Evolutionary conservation across 805 yeast genomes (phyloP).

Genomic region (Dipodascus albidus): DNA sequence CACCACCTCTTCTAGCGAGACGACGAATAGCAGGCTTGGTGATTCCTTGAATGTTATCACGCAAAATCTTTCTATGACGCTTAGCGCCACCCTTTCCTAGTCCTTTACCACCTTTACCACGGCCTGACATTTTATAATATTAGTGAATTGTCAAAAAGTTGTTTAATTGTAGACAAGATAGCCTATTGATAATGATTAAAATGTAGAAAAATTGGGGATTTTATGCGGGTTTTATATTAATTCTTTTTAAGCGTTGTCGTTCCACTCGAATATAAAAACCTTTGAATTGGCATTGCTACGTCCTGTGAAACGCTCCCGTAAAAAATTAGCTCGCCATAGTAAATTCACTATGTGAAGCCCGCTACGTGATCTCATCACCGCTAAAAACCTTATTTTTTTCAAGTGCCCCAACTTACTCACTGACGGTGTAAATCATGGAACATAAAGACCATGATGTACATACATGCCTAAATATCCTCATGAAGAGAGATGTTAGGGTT

Average conservation of each 20-base stretch:
- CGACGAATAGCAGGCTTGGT: slow-evolving; percentile 99
- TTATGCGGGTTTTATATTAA: too few relatives aligned
- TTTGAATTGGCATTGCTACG: too few relatives aligned
- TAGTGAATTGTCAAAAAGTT: too few relatives aligned
- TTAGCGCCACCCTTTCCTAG: slow-evolving; percentile 99
- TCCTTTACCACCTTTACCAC: slow-evolving; percentile 99
- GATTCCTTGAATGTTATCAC: slow-evolving; percentile 99
- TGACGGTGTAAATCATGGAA: neutral
- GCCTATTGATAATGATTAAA: too few relatives aligned
- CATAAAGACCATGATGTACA: neutral
- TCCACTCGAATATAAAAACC: too few relatives aligned
- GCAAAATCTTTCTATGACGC: slow-evolving; percentile 98
- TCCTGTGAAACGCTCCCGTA: too few relatives aligned
- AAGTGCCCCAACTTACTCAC: neutral
- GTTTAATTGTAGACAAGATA: too few relatives aligned
- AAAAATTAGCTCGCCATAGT: neutral
- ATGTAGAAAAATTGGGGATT: too few relatives aligned
- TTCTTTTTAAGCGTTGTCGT: too few relatives aligned
- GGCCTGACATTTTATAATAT: slow-evolving; percentile 30
- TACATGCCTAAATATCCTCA: neutral
- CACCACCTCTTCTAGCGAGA: slow-evolving; percentile 99
- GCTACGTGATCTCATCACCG: neutral
- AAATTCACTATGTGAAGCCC: neutral
- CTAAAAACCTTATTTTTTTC: neutral
- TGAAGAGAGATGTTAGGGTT: neutral